Conservation (phyloP, 1,139 yeast genomes). For the Nakaseomyces glabratus region DNA sequence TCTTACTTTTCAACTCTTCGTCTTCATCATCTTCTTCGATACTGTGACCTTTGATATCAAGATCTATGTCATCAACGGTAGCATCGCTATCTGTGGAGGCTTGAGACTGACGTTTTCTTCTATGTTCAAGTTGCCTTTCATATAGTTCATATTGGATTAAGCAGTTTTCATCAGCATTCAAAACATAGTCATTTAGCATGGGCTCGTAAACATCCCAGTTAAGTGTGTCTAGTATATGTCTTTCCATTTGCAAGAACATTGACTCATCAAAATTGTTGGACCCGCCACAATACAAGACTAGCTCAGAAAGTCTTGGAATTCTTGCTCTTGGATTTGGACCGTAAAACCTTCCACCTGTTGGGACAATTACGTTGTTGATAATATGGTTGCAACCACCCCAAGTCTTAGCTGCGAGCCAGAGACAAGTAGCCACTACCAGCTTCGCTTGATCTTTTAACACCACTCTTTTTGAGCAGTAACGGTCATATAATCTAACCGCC, state of each 20-base stretch:
- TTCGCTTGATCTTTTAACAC: constrained; percentile 55
- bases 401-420: constrained; percentile 57
- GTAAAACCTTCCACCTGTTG: constrained; percentile 48
- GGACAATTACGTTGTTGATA: constrained; percentile 40
- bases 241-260: constrained; percentile 49
- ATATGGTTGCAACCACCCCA: constrained; percentile 67
- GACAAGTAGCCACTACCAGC: constrained; percentile 54
- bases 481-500: constrained; percentile 51
- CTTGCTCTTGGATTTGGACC: constrained; percentile 63
- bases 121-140: constrained; percentile 30
- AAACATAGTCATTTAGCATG: constrained; percentile 44
- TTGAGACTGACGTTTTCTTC: constrained; percentile 23
- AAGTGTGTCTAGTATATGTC: constrained; percentile 48
- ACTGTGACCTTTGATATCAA: constrained; percentile 7
- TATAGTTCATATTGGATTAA: constrained; percentile 33
- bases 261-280: constrained; percentile 49
- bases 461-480: constrained; percentile 57
- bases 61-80: constrained; percentile 21
- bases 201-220: constrained; percentile 57
- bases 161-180: constrained; percentile 36
- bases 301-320: constrained; percentile 53
- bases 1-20: constrained; percentile 23
- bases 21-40: constrained; percentile 26
- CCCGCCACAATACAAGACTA: constrained; percentile 51
- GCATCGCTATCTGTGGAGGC: constrained; percentile 27